Percentiles rank a stretch among this genome's conserved stretches.
Evolutionary conservation across 768 basidiomycete species (phyloP).

Genomic region (Boletus coccyginus): DNA sequence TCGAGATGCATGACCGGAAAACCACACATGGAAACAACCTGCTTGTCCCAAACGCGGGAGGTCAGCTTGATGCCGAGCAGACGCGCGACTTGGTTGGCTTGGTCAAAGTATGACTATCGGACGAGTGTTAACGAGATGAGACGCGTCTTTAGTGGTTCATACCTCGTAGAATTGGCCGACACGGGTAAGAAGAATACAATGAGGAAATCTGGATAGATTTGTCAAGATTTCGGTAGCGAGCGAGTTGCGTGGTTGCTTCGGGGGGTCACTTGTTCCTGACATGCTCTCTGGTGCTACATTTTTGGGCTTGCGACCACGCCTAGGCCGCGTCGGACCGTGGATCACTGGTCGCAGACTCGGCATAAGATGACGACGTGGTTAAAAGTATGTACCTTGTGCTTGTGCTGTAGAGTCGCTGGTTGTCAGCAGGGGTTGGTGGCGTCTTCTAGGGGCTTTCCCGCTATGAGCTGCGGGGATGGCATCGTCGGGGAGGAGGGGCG

Average conservation of each 20-base stretch:
- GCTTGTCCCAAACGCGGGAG: slow-evolving; percentile 67
- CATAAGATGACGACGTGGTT: background rate
- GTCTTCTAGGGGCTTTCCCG: background rate
- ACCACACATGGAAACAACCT: slow-evolving; percentile 79
- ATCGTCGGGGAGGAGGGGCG: background rate
- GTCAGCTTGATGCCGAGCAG: slow-evolving; percentile 84
- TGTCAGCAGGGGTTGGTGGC: background rate
- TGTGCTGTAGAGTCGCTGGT: background rate
- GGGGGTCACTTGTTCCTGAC: background rate
- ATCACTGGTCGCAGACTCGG: background rate
- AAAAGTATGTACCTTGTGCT: background rate
- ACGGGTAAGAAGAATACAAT: slow-evolving; percentile 86
- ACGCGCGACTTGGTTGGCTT: slow-evolving; percentile 74
- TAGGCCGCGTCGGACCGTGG: slow-evolving; percentile 1
- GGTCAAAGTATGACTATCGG: slow-evolving; percentile 87
- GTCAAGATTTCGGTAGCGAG: slow-evolving; percentile 69
- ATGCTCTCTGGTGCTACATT: background rate
- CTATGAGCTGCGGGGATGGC: background rate
- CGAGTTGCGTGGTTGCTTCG: slow-evolving; percentile 39
- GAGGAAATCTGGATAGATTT: slow-evolving; percentile 76
- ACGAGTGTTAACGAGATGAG: slow-evolving; percentile 5
- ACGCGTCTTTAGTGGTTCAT: slow-evolving; percentile 11
- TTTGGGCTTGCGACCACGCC: slow-evolving; percentile 21
- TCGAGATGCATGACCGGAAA: slow-evolving; percentile 86
- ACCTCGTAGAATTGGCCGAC: slow-evolving; percentile 98